Base-by-base conservation (phyloP, 1,284 basidiomycete genomes). In the Moesziomyces globuligerus region DNA sequence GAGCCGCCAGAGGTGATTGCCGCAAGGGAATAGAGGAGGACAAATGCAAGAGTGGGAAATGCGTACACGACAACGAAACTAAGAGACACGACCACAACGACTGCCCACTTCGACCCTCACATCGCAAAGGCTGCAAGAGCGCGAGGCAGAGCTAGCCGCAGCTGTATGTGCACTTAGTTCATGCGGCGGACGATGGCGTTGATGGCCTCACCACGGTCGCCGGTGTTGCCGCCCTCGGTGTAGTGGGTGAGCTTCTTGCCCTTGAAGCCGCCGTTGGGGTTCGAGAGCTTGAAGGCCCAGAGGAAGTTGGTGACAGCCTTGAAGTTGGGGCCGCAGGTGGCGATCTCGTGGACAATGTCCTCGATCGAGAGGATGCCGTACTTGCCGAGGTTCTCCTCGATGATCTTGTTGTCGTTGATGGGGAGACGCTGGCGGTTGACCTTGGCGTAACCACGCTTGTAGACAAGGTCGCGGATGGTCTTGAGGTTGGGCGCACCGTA, bases 401-500 rank as follows among this genome's bases (percentile, higher is more conserved):
- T 95, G 85, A 98, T 87, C 72, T 88, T 86, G 86, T 98, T 99
- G 87, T 93, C 93, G 82, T 90, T 86, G 78, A 99, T 90, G 74
- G 95, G 94, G 81, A 98, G 91, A 83, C 95, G 91, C 86, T 98
- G 94, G 85, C 92, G 94, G 89, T 94, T 86, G 84, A 98, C 89
- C 87, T 98, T 98, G 85, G 94, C 96, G 85, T 97, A 98, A 64
- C 96, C 96, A 78, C 96, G 93, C 89, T 98, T 98, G 90, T 98
- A 98, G 86, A 98, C 90, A 72, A 99, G 87, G 85, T 98, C 95
- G 76, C 94, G 93, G 83, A 98, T 90, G 43, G 94, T 90, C 86
- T 97, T 97, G 81, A 98, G 87, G 87, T 97, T 97, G 64, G 93
- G 91, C 84, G 94, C 92, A 84, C 92, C 90, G 76, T 76, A 77